A percentile compares a stretch with the other conserved stretches of the same genome.
phyloP scores from a whole-genome alignment of 371 early-diverging fungal species.

The Blastocladiella emersonii region DNA sequence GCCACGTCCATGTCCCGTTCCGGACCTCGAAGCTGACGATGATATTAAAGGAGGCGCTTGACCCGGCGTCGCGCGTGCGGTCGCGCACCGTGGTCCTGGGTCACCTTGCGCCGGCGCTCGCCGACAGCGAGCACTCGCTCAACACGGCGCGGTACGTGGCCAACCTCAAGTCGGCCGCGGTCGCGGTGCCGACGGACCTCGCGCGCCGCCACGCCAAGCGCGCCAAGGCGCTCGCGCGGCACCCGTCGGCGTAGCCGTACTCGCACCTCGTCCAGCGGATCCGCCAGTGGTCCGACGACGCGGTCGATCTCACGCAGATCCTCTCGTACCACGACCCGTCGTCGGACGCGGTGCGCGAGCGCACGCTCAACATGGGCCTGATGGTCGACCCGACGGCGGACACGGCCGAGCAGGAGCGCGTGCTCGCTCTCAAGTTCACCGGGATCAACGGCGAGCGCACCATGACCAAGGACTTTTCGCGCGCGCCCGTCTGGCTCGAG shows the following conservation, averaged over 20 bases:
- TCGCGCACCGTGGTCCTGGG: conserved; percentile 25
- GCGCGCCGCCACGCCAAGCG: no score
- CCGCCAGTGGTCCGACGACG: not conserved
- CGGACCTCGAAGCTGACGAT: conserved; percentile 23
- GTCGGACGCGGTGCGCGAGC: not conserved
- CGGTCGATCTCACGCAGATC: not conserved
- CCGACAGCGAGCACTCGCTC: not conserved
- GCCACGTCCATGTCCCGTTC: conserved; percentile 13
- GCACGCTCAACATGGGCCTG: not conserved
- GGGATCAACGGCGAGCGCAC: not conserved
- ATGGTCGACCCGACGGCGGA: not conserved
- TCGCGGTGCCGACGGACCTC: no score
- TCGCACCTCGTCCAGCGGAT: no score
- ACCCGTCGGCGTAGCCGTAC: no score
- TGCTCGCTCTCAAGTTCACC: not conserved
- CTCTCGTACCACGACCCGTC: not conserved
- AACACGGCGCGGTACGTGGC: not conserved
- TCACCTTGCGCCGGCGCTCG: conserved; percentile 14
- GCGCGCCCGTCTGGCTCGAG: not conserved
- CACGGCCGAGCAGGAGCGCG: not conserved
- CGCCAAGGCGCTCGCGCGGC: no score
- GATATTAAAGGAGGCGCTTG: conserved; percentile 26
- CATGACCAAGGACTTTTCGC: not conserved
- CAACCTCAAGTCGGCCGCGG: not conserved
- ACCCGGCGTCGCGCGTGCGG: conserved; percentile 13